phyloP scores from a whole-genome alignment of 768 basidiomycete species.

The Collybiopsis luxurians region DNA sequence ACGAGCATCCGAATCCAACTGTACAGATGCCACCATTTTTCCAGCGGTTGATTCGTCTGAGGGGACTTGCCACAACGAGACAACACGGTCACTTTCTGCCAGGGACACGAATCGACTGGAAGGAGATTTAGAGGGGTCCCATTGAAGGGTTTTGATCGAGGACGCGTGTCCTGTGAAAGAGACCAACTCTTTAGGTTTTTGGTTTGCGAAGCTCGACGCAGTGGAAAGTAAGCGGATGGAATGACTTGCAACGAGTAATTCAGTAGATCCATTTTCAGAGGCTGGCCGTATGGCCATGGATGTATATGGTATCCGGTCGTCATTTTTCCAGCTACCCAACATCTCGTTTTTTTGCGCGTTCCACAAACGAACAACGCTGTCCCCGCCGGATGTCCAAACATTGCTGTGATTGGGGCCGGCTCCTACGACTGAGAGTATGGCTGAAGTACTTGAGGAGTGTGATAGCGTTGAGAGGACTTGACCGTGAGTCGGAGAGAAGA shows the following conservation, averaged over 20 bases:
- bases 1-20: slow-evolving; percentile 64
- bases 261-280: slow-evolving; percentile 33
- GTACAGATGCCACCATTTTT: slow-evolving; percentile 55
- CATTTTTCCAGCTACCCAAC: slow-evolving; percentile 50
- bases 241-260: slow-evolving; percentile 60
- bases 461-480: slow-evolving; percentile 53
- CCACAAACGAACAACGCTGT: slow-evolving; percentile 59
- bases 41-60: slow-evolving; percentile 40
- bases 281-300: slow-evolving; percentile 44
- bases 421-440: slow-evolving; percentile 47
- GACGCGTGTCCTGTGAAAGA: slow-evolving; percentile 69
- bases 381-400: slow-evolving; percentile 58
- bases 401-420: slow-evolving; percentile 25
- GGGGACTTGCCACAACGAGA: slow-evolving; percentile 60
- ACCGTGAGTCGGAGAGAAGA: slow-evolving; percentile 64
- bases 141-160: slow-evolving; percentile 46
- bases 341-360: slow-evolving; percentile 48
- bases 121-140: slow-evolving; percentile 42
- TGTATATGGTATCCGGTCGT: slow-evolving; percentile 58
- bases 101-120: slow-evolving; percentile 52
- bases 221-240: slow-evolving; percentile 51
- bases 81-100: slow-evolving; percentile 60
- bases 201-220: slow-evolving; percentile 24
- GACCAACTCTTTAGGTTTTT: slow-evolving; percentile 43
- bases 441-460: slow-evolving; percentile 50